Evolutionary conservation across 306 rosid genomes (phyloP).

Genomic region (Quercus rubra): DNA sequence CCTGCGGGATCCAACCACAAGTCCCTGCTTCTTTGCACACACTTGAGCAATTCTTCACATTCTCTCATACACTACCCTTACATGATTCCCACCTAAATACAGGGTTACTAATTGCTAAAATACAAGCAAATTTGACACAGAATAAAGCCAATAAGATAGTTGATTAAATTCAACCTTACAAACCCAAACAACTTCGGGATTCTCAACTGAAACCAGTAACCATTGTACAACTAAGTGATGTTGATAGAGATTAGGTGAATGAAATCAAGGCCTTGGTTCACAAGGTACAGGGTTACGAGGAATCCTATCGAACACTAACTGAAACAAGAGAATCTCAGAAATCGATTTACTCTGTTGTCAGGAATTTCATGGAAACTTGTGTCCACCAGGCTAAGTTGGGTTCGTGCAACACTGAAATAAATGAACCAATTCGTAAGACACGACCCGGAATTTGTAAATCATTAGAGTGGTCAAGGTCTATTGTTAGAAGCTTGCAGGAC

Average conservation of each 20-base stretch:
- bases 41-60: no score
- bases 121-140: no score
- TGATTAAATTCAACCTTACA: no score
- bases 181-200: no score
- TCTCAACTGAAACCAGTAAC: background rate
- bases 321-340: background rate
- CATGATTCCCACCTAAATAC: no score
- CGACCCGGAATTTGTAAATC: background rate
- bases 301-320: background rate
- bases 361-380: background rate
- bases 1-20: no score
- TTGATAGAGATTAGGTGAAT: conserved; percentile 13
- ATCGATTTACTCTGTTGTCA: background rate
- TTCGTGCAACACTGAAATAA: no score
- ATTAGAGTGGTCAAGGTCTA: conserved; percentile 18
- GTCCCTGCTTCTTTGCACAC: no score
- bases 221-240: background rate
- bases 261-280: background rate
- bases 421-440: background rate
- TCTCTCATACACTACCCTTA: no score
- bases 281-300: background rate
- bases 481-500: background rate
- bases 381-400: no score
- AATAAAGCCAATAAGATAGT: no score
- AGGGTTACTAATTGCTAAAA: no score